These are phyloP conservation scores for Candida pseudoglaebosa DNA, from an alignment of 805 yeast species.

Conservation along the genomic window DNA sequence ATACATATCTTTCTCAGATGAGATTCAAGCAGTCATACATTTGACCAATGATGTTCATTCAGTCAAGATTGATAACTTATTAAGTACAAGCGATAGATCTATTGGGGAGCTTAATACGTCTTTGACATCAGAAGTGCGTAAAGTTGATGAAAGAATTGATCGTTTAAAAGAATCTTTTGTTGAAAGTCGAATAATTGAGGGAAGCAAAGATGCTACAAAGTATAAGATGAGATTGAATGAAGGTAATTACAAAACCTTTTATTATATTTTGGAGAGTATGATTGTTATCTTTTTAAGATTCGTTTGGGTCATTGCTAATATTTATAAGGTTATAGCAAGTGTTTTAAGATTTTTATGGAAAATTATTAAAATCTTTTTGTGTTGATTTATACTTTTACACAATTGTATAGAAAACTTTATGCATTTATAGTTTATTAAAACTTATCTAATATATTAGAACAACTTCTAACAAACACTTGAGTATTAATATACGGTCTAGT, in stretches of 20 bases:
- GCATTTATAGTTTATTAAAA: conserved; percentile 4
- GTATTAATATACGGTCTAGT: conserved; percentile 50
- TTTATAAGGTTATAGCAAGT: conserved; percentile 34
- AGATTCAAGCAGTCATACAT: conserved; percentile 31
- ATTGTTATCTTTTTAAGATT: conserved; percentile 50
- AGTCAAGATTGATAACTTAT: conserved; percentile 53
- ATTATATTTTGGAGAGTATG: conserved; percentile 45
- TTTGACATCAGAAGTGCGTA: conserved; percentile 56
- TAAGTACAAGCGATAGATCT: conserved; percentile 62
- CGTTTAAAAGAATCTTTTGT: conserved; percentile 34
- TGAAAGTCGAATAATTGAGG: conserved; percentile 17
- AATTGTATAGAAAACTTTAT: too few species aligned
- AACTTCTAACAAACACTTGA: conserved; percentile 56
- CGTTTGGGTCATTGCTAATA: conserved; percentile 54
- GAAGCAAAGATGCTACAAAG: conserved; percentile 5
- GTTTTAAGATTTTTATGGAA: conserved; percentile 20
- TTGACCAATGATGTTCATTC: conserved; percentile 43
- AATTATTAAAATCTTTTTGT: conserved; percentile 12
- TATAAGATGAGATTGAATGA: conserved; percentile 22
- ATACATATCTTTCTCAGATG: conserved; percentile 29
- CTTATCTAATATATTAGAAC: conserved; percentile 15
- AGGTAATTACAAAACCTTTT: conserved; percentile 34
- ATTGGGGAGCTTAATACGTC: conserved; percentile 74
- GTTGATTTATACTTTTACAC: conserved; percentile 1
- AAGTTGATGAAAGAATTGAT: conserved; percentile 47